Evolutionary conservation across 148 eudicot genomes (phyloP).

Genomic region (Pouteria glomerata): DNA sequence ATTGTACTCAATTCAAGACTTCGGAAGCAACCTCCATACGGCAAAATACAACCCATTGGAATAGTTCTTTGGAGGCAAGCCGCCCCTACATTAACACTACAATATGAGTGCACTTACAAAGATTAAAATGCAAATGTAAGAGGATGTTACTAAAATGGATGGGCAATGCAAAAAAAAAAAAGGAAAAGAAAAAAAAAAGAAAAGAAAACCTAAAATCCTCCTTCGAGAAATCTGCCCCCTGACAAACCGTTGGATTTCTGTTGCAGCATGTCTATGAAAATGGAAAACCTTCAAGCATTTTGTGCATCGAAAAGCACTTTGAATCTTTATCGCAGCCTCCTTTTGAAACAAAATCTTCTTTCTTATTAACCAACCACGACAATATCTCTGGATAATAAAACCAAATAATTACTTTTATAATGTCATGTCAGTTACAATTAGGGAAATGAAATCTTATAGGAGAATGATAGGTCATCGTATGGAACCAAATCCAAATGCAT

Average conservation of each 20-base stretch:
- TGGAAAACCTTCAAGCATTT: conserved; percentile 28
- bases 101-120: neutral
- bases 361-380: conserved; percentile 61
- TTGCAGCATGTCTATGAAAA: conserved; percentile 43
- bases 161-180: neutral
- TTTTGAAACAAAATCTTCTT: conserved; percentile 35
- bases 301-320: conserved; percentile 39
- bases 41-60: conserved; percentile 8
- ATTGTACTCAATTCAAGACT: conserved; percentile 33
- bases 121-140: neutral
- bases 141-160: neutral
- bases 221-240: conserved; percentile 61
- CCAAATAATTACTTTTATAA: neutral
- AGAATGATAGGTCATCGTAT: neutral
- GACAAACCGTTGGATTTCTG: conserved; percentile 54
- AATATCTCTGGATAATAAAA: conserved; percentile 44
- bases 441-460: neutral
- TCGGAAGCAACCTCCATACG: conserved; percentile 17
- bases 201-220: conserved; percentile 54
- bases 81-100: conserved; percentile 42
- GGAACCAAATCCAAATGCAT: neutral
- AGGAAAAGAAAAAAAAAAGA: neutral
- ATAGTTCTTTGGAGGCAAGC: conserved; percentile 23
- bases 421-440: neutral
- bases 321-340: conserved; percentile 55